Base-by-base conservation (phyloP, 805 yeast genomes). In the Teunomyces panamensis region DNA sequence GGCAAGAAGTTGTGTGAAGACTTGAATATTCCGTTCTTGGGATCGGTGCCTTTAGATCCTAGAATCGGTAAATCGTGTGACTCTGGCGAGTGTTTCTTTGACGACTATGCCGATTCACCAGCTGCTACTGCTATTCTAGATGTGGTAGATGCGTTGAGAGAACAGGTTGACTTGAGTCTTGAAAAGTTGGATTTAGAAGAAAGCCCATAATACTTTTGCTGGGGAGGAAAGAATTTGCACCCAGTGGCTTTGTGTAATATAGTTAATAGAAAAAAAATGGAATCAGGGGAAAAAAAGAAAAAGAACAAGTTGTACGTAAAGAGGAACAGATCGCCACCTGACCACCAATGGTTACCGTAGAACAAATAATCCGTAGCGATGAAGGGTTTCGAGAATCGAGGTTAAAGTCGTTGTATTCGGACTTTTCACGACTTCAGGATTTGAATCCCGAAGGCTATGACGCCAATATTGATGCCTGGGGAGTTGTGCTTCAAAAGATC, bases 31-130 rank as follows among this genome's bases (percentile, higher is more conserved):
- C 85, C 86, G 16, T 94, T 86, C 58, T 71, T 94, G 48, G 99
- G 99, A 0, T 78, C 89, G 9, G 97, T 94, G 2, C 99, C 99
- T 0, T 74, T 94, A 37, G 99, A 94, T 68, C 98, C 99, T 10
- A 75, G 98, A 51, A 89, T 94, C 14, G 98, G 98, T 0, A 78
- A 76, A 57, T 78, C 90, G 39, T 90, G 97, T 66, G 99, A 94
- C 62, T 57, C 71, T 17, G 99, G 99, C 14, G 85, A 80, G 55
- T 82, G 87, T 50, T 94, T 92, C 65, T 71, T 89, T 49, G 97
- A 90, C 55, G 69, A 74, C 46, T 84, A 84, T 58, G 92, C 96
- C 0, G 97, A 91, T 50, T 88, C 96, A 3, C 98, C 99, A 0
- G 96, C 98, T 0, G 80, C 96, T 2, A 76, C 78, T 2, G 96